A percentile compares a stretch with the other conserved stretches of the same genome.
Evolutionary conservation across 2,329 filamentous ascomycete genomes (phyloP).

Genomic region (Fusarium metavorans): DNA sequence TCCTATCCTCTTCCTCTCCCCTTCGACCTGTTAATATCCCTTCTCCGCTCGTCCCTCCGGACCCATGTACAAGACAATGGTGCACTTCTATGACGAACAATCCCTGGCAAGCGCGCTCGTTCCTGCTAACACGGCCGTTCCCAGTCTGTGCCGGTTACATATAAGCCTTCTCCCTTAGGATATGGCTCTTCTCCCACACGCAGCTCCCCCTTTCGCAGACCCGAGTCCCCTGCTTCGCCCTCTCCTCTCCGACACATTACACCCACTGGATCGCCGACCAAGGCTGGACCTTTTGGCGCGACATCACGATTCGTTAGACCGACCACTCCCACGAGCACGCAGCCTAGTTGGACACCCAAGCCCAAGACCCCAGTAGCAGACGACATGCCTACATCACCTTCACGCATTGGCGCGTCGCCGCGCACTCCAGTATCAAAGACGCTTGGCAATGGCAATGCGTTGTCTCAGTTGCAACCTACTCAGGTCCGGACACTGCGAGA

Average conservation of each 20-base stretch:
- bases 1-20: slow-evolving; percentile 9
- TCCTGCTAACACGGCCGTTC: slow-evolving; percentile 45
- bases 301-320: slow-evolving; percentile 54
- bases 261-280: slow-evolving; percentile 71
- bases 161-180: slow-evolving; percentile 78
- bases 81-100: slow-evolving; percentile 44
- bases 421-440: slow-evolving; percentile 50
- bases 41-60: slow-evolving; percentile 35
- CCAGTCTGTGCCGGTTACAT: slow-evolving; percentile 68
- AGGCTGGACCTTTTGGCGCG: slow-evolving; percentile 48
- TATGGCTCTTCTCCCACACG: slow-evolving; percentile 74
- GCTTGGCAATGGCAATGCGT: slow-evolving; percentile 62
- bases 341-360: slow-evolving; percentile 53
- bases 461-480: slow-evolving; percentile 81
- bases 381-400: slow-evolving; percentile 43
- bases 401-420: slow-evolving; percentile 48
- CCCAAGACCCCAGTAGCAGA: slow-evolving; percentile 42
- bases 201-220: slow-evolving; percentile 72
- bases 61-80: slow-evolving; percentile 50
- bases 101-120: slow-evolving; percentile 37
- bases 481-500: slow-evolving; percentile 91
- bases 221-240: slow-evolving; percentile 74
- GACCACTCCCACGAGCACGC: slow-evolving; percentile 51
- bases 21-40: slow-evolving; percentile 35
- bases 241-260: slow-evolving; percentile 74